A percentile compares a stretch with the other conserved stretches of the same genome.
phyloP scores from a whole-genome alignment of 2,329 filamentous ascomycete genomes.

The Metarhizium sp. region DNA sequence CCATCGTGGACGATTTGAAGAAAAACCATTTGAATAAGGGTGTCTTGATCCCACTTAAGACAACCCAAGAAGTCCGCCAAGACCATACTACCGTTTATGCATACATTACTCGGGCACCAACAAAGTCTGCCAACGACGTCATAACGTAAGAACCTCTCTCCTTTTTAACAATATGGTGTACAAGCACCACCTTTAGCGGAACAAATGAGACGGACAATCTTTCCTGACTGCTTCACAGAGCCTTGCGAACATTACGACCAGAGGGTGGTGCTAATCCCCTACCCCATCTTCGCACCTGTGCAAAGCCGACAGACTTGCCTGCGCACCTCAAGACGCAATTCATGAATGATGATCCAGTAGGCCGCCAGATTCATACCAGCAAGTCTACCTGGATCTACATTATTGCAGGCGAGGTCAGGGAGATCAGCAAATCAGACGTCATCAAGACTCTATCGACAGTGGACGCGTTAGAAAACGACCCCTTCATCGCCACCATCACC shows the following conservation, averaged over 20 bases:
- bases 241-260: constrained; percentile 46
- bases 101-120: constrained; percentile 63
- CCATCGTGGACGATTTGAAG: constrained; percentile 27
- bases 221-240: constrained; percentile 27
- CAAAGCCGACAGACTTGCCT: constrained; percentile 60
- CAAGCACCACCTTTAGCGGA: neutral
- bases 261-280: constrained; percentile 55
- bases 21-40: constrained; percentile 29
- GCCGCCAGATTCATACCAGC: constrained; percentile 47
- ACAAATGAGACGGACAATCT: neutral
- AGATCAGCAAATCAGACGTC: constrained; percentile 45
- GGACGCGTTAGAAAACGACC: constrained; percentile 40
- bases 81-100: constrained; percentile 51
- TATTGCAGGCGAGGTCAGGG: constrained; percentile 41
- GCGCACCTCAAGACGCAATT: constrained; percentile 52
- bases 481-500: constrained; percentile 53
- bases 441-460: constrained; percentile 34
- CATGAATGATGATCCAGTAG: constrained; percentile 47
- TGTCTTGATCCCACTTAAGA: constrained; percentile 54
- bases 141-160: constrained; percentile 49
- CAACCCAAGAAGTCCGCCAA: constrained; percentile 52
- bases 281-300: constrained; percentile 66
- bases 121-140: constrained; percentile 61
- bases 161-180: neutral
- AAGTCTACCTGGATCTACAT: constrained; percentile 54